Percentiles rank a stretch among this genome's conserved stretches.
These are phyloP conservation scores for Chalciporus sphaerocephalus DNA, from an alignment of 768 basidiomycete species.

Conservation along the genomic window DNA sequence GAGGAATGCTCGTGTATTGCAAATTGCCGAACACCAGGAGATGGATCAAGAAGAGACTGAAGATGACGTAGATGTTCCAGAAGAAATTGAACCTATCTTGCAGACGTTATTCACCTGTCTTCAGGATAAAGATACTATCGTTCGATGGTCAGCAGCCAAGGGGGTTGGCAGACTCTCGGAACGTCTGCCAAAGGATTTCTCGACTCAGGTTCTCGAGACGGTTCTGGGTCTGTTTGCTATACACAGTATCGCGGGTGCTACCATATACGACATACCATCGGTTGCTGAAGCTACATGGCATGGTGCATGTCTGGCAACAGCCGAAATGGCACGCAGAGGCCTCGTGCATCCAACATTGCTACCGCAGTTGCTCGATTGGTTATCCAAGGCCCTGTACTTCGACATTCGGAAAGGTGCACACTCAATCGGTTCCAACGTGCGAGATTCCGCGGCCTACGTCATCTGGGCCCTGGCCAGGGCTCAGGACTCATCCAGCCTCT, in stretches of 20 bases:
- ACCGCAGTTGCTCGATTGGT: constrained; percentile 67
- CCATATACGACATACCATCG: constrained; percentile 66
- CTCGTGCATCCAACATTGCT: constrained; percentile 59
- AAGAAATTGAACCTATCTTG: constrained; percentile 69
- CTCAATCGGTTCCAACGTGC: constrained; percentile 90
- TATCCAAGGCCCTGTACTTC: constrained; percentile 84
- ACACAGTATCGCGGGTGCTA: constrained; percentile 62
- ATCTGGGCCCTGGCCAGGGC: constrained; percentile 91
- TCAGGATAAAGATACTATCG: constrained; percentile 88
- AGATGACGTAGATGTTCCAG: constrained; percentile 64
- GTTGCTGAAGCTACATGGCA: constrained; percentile 91
- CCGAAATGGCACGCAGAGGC: constrained; percentile 85
- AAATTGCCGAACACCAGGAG: constrained; percentile 10
- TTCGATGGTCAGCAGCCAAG: constrained; percentile 94
- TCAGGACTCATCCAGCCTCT: constrained; percentile 54
- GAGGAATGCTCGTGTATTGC: constrained; percentile 33
- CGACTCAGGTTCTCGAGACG: constrained; percentile 77
- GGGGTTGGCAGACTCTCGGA: constrained; percentile 82
- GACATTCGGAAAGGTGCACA: constrained; percentile 90
- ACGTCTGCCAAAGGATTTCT: constrained; percentile 70
- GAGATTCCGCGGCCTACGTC: constrained; percentile 92
- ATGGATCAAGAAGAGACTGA: constrained; percentile 22
- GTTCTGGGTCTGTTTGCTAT: constrained; percentile 72
- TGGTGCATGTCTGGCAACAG: constrained; percentile 87
- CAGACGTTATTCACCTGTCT: constrained; percentile 68